These are phyloP conservation scores for Teunomyces panamensis DNA, from an alignment of 805 yeast species.

Conservation along the genomic window DNA sequence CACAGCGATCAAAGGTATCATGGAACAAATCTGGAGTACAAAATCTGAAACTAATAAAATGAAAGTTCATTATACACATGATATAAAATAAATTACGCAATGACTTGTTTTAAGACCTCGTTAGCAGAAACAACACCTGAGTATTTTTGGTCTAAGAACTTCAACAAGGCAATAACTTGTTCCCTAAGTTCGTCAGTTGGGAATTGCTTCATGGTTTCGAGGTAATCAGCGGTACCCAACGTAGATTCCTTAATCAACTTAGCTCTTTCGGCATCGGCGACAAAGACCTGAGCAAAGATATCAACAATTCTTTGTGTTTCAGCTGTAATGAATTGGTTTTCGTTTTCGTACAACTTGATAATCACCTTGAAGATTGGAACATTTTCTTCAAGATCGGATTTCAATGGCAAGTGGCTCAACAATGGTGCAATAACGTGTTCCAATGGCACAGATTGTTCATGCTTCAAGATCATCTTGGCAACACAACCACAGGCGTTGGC, in stretches of 20 bases:
- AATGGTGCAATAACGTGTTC: conserved; percentile 71
- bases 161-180: conserved; percentile 68
- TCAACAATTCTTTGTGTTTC: conserved; percentile 63
- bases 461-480: conserved; percentile 80
- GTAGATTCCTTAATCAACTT: conserved; percentile 71
- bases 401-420: conserved; percentile 77
- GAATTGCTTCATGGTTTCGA: conserved; percentile 77
- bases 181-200: conserved; percentile 61
- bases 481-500: conserved; percentile 98
- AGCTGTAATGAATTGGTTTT: conserved; percentile 51
- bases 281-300: conserved; percentile 66
- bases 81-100: conserved; percentile 19
- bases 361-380: conserved; percentile 82
- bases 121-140: conserved; percentile 60
- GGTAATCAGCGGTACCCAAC: conserved; percentile 80
- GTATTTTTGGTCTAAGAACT: conserved; percentile 63
- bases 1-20: background rate
- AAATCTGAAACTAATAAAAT: background rate
- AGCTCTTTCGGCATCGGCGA: conserved; percentile 71
- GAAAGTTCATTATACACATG: conserved; percentile 1
- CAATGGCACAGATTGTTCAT: conserved; percentile 71
- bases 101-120: conserved; percentile 44
- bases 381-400: conserved; percentile 89
- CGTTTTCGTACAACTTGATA: conserved; percentile 64
- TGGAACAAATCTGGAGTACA: background rate